Percentiles rank a stretch among this genome's conserved stretches.
These are phyloP conservation scores for Fusarium devonianum DNA, from an alignment of 2,329 filamentous ascomycete genomes.

Conservation along the genomic window DNA sequence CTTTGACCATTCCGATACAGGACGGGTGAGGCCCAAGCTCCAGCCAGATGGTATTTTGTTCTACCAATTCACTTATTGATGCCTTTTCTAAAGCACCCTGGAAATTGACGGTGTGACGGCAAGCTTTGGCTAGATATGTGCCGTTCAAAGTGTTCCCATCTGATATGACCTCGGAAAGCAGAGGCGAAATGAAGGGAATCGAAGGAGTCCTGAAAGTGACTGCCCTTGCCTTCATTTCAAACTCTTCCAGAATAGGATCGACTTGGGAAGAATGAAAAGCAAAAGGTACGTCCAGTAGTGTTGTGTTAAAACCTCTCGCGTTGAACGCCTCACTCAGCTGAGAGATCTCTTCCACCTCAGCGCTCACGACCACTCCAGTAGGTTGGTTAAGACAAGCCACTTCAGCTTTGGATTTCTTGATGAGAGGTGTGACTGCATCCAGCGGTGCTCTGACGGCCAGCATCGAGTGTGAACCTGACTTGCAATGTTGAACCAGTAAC, in stretches of 20 bases:
- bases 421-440: constrained; percentile 6
- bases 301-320: constrained; percentile 52
- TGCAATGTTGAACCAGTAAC: constrained; percentile 63
- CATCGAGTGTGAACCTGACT: constrained; percentile 42
- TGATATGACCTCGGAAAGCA: constrained; percentile 62
- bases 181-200: constrained; percentile 72
- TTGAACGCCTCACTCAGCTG: constrained; percentile 50
- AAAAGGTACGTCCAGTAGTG: constrained; percentile 58
- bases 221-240: constrained; percentile 55
- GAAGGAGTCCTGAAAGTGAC: constrained; percentile 50
- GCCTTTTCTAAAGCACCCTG: constrained; percentile 62
- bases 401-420: constrained; percentile 52
- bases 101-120: constrained; percentile 72
- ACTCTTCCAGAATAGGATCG: constrained; percentile 63
- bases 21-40: constrained; percentile 75
- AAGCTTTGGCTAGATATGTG: constrained; percentile 66
- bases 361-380: constrained; percentile 74
- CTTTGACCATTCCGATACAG: constrained; percentile 69
- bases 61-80: constrained; percentile 55
- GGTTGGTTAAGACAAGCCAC: constrained; percentile 79
- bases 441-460: constrained; percentile 26
- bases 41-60: constrained; percentile 67
- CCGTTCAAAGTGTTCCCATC: constrained; percentile 57
- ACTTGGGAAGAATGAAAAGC: constrained; percentile 64
- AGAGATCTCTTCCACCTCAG: constrained; percentile 51